Percentiles rank a stretch among this genome's conserved stretches.
Conservation (phyloP, 2,329 filamentous ascomycete species). For the Proliferodiscus dingleyae region DNA sequence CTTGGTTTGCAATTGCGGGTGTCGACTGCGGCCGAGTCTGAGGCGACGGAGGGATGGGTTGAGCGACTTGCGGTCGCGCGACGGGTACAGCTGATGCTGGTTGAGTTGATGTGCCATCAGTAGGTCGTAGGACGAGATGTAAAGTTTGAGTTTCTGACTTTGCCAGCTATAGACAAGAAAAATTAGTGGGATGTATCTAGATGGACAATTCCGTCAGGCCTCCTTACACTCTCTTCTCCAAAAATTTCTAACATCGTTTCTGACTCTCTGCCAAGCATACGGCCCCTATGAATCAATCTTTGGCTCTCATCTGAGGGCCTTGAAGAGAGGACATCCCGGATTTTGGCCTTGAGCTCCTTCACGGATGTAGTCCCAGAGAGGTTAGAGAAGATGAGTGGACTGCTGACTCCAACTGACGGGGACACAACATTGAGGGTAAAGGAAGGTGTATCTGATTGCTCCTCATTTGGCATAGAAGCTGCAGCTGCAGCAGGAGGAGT, state of each 20-base stretch:
- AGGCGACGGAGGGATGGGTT: constrained; percentile 10
- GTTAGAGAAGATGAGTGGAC: constrained; percentile 45
- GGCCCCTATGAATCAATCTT: constrained; percentile 56
- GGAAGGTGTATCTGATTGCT: constrained; percentile 23
- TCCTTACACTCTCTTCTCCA: constrained; percentile 41
- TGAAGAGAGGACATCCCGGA: constrained; percentile 46
- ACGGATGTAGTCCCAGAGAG: constrained; percentile 49
- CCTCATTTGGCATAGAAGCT: constrained; percentile 18
- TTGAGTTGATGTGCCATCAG: constrained; percentile 7
- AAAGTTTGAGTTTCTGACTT: constrained; percentile 46
- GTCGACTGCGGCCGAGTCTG: constrained; percentile 21
- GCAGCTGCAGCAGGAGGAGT: constrained; percentile 8
- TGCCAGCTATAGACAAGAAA: constrained; percentile 34
- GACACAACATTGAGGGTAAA: constrained; percentile 57
- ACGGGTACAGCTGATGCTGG: constrained; percentile 2
- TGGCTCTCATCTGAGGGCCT: constrained; percentile 51
- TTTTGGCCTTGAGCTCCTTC: constrained; percentile 52
- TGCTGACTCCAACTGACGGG: constrained; percentile 49
- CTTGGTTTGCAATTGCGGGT: constrained; percentile 15
- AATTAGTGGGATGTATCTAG: constrained; percentile 7
- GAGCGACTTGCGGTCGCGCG: constrained; percentile 2
- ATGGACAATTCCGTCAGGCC: not conserved
- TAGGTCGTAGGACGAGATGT: constrained; percentile 48
- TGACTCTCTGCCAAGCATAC: constrained; percentile 48
- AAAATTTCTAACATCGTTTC: constrained; percentile 55